Percentiles rank a stretch among this genome's conserved stretches.
Evolutionary conservation across 352 stramenopile genomes (phyloP).

Genomic region (Labyrinthula sp.): DNA sequence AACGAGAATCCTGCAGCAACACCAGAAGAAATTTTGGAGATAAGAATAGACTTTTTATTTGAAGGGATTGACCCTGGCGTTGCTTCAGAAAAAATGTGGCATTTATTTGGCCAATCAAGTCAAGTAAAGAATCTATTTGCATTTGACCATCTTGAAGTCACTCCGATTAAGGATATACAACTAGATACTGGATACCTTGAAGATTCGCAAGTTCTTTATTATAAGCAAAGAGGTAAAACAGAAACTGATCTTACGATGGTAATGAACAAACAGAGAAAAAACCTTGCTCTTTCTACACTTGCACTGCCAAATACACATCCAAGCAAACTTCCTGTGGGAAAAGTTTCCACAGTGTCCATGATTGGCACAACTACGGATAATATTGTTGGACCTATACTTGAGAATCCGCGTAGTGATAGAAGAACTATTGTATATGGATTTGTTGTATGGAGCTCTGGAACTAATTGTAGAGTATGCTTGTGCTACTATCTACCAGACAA

Average conservation of each 20-base stretch:
- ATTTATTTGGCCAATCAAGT: slow-evolving; percentile 17
- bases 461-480: too few species aligned
- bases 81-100: slow-evolving; percentile 21
- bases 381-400: slow-evolving; percentile 15
- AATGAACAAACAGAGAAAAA: slow-evolving; percentile 11
- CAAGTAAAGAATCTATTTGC: slow-evolving; percentile 12
- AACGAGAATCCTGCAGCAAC: not conserved
- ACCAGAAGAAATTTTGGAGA: slow-evolving; percentile 8
- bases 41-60: slow-evolving; percentile 24
- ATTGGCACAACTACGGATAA: slow-evolving; percentile 20
- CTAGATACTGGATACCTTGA: slow-evolving; percentile 25
- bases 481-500: too few species aligned
- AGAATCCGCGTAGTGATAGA: too few species aligned
- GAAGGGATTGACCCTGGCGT: slow-evolving; percentile 15
- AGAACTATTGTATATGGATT: too few species aligned
- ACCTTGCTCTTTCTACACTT: slow-evolving; percentile 20
- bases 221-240: slow-evolving; percentile 12
- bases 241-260: slow-evolving; percentile 25
- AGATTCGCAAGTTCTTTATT: slow-evolving; percentile 25
- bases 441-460: too few species aligned
- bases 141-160: slow-evolving; percentile 13
- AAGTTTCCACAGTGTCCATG: slow-evolving; percentile 23
- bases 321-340: slow-evolving; percentile 14
- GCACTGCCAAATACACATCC: slow-evolving; percentile 8
- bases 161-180: slow-evolving; percentile 17